Evolutionary conservation across 192 early-diverging fungal genomes (phyloP).

Genomic region (Pilaira anomala): DNA sequence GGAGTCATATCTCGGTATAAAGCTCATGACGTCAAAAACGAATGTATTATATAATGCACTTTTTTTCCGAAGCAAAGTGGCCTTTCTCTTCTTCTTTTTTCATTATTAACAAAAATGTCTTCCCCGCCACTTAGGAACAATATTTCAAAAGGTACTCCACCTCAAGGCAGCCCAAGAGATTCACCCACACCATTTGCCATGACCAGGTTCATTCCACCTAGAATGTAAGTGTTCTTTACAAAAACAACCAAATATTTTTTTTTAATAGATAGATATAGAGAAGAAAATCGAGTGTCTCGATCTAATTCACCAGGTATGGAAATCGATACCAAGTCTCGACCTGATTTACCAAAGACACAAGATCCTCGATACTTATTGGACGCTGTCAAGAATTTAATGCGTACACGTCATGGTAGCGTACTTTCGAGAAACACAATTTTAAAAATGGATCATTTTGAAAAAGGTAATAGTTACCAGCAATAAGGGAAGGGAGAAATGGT

Average conservation of each 20-base stretch:
- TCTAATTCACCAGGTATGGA: neutral
- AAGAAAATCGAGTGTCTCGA: neutral
- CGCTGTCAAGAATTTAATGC: conserved; percentile 43
- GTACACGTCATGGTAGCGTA: conserved; percentile 49
- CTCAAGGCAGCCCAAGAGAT: neutral
- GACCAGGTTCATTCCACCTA: conserved; percentile 8
- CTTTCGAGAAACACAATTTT: conserved; percentile 50
- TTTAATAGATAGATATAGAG: neutral
- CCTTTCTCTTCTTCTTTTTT: neutral
- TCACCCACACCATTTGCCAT: neutral
- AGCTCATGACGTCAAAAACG: too few relatives aligned
- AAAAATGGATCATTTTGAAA: conserved; percentile 57
- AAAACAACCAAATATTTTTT: too few relatives aligned
- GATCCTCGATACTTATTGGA: conserved; percentile 40
- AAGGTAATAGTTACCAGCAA: too few relatives aligned
- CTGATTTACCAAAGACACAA: neutral
- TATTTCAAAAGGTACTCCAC: neutral
- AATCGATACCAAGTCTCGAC: neutral
- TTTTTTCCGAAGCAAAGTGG: neutral
- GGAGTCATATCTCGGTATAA: too few relatives aligned
- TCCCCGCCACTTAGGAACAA: neutral
- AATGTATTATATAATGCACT: too few relatives aligned
- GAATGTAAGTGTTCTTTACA: neutral
- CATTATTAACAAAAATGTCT: neutral
- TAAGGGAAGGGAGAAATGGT: neutral